These are phyloP conservation scores for Globisporangium nodosum DNA, from an alignment of 352 stramenopile genomes.

Conservation along the genomic window DNA sequence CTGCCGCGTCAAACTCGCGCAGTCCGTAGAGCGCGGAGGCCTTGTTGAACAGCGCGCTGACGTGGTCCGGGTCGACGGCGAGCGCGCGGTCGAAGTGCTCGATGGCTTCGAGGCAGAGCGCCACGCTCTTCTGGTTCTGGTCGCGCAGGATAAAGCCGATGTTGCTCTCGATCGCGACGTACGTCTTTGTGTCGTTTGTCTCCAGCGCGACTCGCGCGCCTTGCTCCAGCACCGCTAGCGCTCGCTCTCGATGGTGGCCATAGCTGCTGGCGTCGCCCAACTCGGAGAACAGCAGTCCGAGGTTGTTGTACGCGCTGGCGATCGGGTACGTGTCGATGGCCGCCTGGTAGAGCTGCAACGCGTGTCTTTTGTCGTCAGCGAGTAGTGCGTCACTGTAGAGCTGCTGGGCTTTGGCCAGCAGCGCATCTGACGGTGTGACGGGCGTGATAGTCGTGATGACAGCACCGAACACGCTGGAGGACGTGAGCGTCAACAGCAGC, in stretches of 20 bases:
- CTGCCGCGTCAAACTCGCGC: conserved; percentile 24
- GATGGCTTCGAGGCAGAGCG: conserved; percentile 42
- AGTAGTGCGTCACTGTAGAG: conserved; percentile 24
- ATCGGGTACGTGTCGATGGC: conserved; percentile 50
- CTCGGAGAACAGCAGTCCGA: conserved; percentile 54
- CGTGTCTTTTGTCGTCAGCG: conserved; percentile 10
- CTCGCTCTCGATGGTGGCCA: conserved; percentile 16
- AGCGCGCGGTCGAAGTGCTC: conserved; percentile 56
- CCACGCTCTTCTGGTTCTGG: conserved; percentile 24
- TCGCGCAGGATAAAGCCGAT: conserved; percentile 51
- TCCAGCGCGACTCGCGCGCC: conserved; percentile 27
- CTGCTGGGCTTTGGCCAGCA: conserved; percentile 8
- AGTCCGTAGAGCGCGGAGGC: conserved; percentile 45
- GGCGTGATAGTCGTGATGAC: too few species aligned
- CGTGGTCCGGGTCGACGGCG: conserved; percentile 21
- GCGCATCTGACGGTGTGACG: neutral
- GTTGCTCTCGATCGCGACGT: conserved; percentile 66
- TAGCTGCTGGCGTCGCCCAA: neutral
- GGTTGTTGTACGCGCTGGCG: conserved; percentile 70
- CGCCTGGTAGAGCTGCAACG: conserved; percentile 32
- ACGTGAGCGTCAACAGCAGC: neutral
- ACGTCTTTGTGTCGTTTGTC: conserved; percentile 29
- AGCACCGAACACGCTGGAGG: too few species aligned
- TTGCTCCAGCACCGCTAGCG: conserved; percentile 31
- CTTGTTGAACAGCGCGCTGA: conserved; percentile 69